Evolutionary conservation across 495 filamentous ascomycete genomes (phyloP).

Genomic region (Xylaria castorea): DNA sequence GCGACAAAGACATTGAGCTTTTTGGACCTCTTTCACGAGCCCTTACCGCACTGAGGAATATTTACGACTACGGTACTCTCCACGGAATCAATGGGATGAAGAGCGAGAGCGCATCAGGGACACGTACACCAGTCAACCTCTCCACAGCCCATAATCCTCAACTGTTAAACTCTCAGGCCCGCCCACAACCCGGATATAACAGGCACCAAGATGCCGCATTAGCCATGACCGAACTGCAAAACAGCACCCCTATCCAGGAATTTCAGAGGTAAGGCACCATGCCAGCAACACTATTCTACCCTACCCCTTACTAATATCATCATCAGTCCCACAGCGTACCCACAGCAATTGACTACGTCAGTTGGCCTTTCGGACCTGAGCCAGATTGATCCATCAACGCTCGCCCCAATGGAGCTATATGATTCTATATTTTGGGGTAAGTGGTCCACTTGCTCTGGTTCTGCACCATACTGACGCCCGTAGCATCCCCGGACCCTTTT

Average conservation of each 20-base stretch:
- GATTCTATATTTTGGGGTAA: conserved; percentile 66
- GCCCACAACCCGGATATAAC: conserved; percentile 46
- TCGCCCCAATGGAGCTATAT: conserved; percentile 65
- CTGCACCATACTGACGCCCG: conserved; percentile 8
- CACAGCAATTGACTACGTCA: conserved; percentile 41
- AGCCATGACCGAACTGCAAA: conserved; percentile 63
- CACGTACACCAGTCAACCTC: conserved; percentile 48
- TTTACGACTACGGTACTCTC: conserved; percentile 62
- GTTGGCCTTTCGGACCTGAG: conserved; percentile 44
- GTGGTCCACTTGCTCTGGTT: conserved; percentile 28
- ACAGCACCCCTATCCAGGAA: conserved; percentile 48
- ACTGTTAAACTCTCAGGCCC: conserved; percentile 35
- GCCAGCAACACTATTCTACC: neutral
- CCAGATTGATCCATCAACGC: conserved; percentile 51
- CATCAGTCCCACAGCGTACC: conserved; percentile 38
- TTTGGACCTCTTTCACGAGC: conserved; percentile 61
- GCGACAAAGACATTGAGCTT: conserved; percentile 61
- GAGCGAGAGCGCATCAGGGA: conserved; percentile 50
- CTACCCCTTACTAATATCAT: neutral
- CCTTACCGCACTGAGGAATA: conserved; percentile 60
- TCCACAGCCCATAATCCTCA: conserved; percentile 28
- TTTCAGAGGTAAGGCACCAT: conserved; percentile 38
- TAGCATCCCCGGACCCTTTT: conserved; percentile 58
- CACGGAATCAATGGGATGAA: conserved; percentile 45
- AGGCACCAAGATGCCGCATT: conserved; percentile 61